Evolutionary conservation across 1,284 basidiomycete species (phyloP).

Genomic region (Pseudozyma hubeiensis): DNA sequence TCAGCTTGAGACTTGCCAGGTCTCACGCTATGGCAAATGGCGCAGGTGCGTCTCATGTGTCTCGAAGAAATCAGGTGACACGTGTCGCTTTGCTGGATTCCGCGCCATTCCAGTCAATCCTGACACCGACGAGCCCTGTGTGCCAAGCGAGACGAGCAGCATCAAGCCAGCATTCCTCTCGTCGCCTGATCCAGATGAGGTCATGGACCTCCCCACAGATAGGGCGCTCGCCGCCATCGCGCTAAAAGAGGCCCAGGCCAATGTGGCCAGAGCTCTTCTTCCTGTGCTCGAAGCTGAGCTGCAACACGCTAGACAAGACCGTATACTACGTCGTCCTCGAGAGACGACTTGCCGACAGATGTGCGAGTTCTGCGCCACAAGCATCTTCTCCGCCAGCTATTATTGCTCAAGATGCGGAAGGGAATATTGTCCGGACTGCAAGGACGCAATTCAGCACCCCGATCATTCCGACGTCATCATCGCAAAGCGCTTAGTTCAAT

Average conservation of each 20-base stretch:
- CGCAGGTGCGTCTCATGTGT: constrained; percentile 40
- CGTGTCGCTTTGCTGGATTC: constrained; percentile 40
- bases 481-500: constrained; percentile 38
- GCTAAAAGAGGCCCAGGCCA: constrained; percentile 12
- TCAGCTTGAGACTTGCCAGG: constrained; percentile 13
- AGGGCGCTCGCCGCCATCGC: constrained; percentile 13
- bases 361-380: constrained; percentile 87
- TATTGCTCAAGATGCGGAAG: constrained; percentile 89
- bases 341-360: constrained; percentile 49
- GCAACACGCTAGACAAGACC: constrained; percentile 26
- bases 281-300: constrained; percentile 34
- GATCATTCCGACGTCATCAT: constrained; percentile 14
- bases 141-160: neutral
- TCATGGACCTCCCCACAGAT: constrained; percentile 24
- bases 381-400: constrained; percentile 87
- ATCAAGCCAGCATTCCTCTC: constrained; percentile 20
- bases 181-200: constrained; percentile 25
- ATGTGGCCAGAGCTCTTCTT: constrained; percentile 31
- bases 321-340: constrained; percentile 26
- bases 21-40: constrained; percentile 15
- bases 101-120: constrained; percentile 38
- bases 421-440: constrained; percentile 88
- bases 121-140: constrained; percentile 7
- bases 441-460: constrained; percentile 73
- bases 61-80: constrained; percentile 27